A percentile compares a stretch with the other conserved stretches of the same genome.
Conservation (phyloP, 345 rosid species). For the Hibiscus trionum region DNA sequence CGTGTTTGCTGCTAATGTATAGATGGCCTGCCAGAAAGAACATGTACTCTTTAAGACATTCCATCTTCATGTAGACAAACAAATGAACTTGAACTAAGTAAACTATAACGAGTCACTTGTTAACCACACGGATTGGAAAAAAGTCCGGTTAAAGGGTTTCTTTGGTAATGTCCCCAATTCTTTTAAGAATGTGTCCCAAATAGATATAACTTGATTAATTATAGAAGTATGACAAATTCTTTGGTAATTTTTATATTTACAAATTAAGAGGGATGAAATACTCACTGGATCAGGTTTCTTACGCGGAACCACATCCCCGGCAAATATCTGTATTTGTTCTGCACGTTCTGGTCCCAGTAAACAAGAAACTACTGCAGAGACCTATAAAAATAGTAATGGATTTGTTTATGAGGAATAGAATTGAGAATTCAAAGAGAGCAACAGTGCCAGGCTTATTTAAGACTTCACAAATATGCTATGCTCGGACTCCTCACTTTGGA, state of each 20-base stretch:
- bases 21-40: constrained; percentile 59
- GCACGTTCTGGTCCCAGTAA: constrained; percentile 87
- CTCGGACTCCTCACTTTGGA: no score
- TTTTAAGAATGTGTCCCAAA: background rate
- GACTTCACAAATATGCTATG: no score
- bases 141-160: no score
- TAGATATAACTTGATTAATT: no score
- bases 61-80: background rate
- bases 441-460: no score
- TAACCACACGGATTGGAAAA: no score
- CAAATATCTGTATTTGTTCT: constrained; percentile 78
- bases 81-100: background rate
- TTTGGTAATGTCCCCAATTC: background rate
- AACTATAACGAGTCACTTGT: background rate
- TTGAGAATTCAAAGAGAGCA: constrained; percentile 7
- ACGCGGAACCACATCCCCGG: constrained; percentile 87
- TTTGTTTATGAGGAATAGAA: background rate
- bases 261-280: background rate
- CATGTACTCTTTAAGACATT: background rate
- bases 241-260: no score
- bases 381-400: constrained; percentile 35
- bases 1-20: constrained; percentile 77
- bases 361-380: constrained; percentile 82
- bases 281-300: constrained; percentile 92
- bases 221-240: background rate